Base-by-base conservation (phyloP, 2,329 filamentous ascomycete species). In the Colletotrichum godetiae region DNA sequence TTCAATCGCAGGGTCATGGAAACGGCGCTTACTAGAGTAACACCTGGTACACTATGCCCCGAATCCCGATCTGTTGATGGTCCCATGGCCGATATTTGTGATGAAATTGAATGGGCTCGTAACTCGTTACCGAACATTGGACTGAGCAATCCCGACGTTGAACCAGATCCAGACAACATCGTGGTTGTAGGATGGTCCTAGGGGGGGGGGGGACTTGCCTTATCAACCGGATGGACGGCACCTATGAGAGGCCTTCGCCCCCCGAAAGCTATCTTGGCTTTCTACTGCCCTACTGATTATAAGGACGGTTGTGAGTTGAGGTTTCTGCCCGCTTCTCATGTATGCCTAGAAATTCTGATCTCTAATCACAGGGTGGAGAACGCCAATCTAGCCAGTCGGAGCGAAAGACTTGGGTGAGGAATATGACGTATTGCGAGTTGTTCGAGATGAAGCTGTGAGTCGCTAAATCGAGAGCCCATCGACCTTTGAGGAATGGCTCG, bases 121-220 rank as follows among this genome's bases (percentile, higher is more conserved):
- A 70, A 77, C 0, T 74, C 69, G 0, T 78, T 88, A 1, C 81
- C 79, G 0, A 46, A 74, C 1, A 52, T 86, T 56, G 19, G 46
- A 5, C 58, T 61, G 4, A 33, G 5, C 4, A 61, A 61, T 29
- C 11, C 58, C 7, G 58, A 68, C 22, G 12, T 83, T 11, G 63
- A 65, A 2, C 24, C 78, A 6, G 79, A 81, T 55, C 68, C 77
- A 2, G 76, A 82, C 0, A 78, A 75, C 2, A 78, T 87, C 0
- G 83, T 85, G 0, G 81, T 76, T 0, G 77, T 88, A 0, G 86
- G 87, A 0, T 88, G 86, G 87, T 88, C 87, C 0, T 81, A 82
- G 0, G 87, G 87, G 1, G 87, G 86, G 0, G 78, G 81, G 4
- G 78, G 81, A 3, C 78, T 89, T 0, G 87, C 87, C 0, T 81